phyloP scores from a whole-genome alignment of 495 filamentous ascomycete genomes.

The Hypoxylon fuscum region DNA sequence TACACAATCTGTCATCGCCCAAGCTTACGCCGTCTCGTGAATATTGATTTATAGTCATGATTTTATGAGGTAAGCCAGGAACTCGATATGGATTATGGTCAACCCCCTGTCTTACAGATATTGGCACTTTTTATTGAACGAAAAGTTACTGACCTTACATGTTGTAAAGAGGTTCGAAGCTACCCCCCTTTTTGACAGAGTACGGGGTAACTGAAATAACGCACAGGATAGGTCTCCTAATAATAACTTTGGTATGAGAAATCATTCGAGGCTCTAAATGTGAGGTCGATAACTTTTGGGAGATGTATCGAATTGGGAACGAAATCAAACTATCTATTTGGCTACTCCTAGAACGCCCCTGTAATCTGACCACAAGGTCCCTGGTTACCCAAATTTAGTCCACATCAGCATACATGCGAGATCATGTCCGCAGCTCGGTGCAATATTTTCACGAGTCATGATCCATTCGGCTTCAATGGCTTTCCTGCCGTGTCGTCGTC shows the following conservation, averaged over 20 bases:
- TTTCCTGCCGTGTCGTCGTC: slow-evolving; percentile 23
- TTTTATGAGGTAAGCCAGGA: slow-evolving; percentile 19
- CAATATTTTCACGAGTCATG: background rate
- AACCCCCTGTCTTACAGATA: slow-evolving; percentile 12
- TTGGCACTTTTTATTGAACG: no score
- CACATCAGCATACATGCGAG: background rate
- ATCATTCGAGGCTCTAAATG: no score
- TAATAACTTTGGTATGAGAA: no score
- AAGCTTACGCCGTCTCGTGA: slow-evolving; percentile 2
- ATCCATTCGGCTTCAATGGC: slow-evolving; percentile 4
- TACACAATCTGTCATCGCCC: background rate
- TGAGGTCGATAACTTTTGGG: no score
- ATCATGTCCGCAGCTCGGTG: background rate
- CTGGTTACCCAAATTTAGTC: background rate
- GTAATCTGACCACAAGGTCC: background rate
- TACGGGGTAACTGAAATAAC: no score
- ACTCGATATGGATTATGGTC: background rate
- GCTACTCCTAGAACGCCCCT: background rate
- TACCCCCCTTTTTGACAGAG: no score
- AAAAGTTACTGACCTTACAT: no score
- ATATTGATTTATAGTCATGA: background rate
- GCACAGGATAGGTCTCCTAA: no score
- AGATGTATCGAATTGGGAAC: no score
- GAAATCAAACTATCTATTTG: background rate
- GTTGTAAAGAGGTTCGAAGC: no score